Conservation (phyloP, 495 filamentous ascomycete species). For the Penicilliopsis zonata region DNA sequence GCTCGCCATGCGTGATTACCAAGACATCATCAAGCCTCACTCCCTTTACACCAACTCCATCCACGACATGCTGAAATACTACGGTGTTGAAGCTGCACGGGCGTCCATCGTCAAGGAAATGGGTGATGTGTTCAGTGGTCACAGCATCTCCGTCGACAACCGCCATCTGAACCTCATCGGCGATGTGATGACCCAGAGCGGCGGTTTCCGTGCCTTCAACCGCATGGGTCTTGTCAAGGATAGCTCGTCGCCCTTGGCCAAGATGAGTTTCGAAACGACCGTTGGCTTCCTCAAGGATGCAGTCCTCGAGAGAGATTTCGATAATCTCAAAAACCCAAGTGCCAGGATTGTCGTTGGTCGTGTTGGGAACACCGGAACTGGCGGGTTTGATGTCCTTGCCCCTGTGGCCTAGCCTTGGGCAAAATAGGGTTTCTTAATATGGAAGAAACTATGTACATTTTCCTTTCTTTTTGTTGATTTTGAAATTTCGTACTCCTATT, state of each 20-base stretch:
- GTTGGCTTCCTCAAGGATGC: conserved; percentile 86
- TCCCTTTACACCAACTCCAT: conserved; percentile 87
- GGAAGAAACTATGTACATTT: conserved; percentile 12
- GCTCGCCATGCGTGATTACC: conserved; percentile 75
- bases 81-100: conserved; percentile 89
- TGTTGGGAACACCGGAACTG: conserved; percentile 73
- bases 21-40: conserved; percentile 78
- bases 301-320: conserved; percentile 77
- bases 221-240: conserved; percentile 69
- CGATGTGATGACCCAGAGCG: conserved; percentile 89
- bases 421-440: conserved; percentile 2
- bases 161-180: conserved; percentile 92
- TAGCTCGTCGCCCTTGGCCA: conserved; percentile 79
- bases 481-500: conserved; percentile 6
- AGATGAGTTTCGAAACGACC: conserved; percentile 99
- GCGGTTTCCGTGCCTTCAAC: conserved; percentile 81
- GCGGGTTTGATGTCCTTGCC: conserved; percentile 79
- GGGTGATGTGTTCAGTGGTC: conserved; percentile 71
- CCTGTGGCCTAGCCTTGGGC: conserved; percentile 37
- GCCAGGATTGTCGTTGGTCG: conserved; percentile 81
- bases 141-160: conserved; percentile 88
- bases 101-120: conserved; percentile 80
- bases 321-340: conserved; percentile 76
- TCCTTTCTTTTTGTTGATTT: conserved; percentile 7
- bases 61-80: conserved; percentile 65